A percentile compares a stretch with the other conserved stretches of the same genome.
Evolutionary conservation across 148 eudicot species (phyloP).

Genomic region (Persicaria tinctoria): DNA sequence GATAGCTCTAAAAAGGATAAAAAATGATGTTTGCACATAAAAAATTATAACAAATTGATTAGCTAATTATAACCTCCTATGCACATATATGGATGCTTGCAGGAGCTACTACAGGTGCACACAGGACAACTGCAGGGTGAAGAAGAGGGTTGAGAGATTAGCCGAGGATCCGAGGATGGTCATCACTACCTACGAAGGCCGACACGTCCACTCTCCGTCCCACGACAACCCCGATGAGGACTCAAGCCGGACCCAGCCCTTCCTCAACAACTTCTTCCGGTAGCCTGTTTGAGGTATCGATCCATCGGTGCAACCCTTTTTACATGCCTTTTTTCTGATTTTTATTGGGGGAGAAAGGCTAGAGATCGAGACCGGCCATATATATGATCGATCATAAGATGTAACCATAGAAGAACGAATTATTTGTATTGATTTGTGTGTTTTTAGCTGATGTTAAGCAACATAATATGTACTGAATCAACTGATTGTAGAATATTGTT

Average conservation of each 20-base stretch:
- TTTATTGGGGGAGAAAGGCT: constrained; percentile 1
- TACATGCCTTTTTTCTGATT: background rate
- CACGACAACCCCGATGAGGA: constrained; percentile 44
- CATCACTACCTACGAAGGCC: constrained; percentile 78
- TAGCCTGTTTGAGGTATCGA: background rate
- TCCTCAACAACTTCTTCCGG: constrained; percentile 45
- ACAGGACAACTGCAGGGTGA: constrained; percentile 76
- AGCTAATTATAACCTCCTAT: background rate
- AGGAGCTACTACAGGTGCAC: constrained; percentile 88
- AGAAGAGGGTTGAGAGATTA: constrained; percentile 74
- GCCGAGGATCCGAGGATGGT: constrained; percentile 94
- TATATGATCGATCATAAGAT: background rate
- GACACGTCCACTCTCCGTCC: constrained; percentile 70
- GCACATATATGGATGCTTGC: constrained; percentile 5
- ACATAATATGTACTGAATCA: too few relatives aligned
- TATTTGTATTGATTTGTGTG: too few relatives aligned
- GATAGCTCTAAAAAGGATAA: too few relatives aligned
- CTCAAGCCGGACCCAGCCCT: constrained; percentile 29
- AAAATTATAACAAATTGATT: background rate
- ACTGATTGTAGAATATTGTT: too few relatives aligned
- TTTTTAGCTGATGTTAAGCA: too few relatives aligned
- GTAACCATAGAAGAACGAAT: too few relatives aligned
- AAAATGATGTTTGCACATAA: too few relatives aligned
- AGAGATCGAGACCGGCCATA: background rate
- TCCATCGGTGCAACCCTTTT: background rate